A percentile compares a stretch with the other conserved stretches of the same genome.
phyloP scores from a whole-genome alignment of 768 basidiomycete species.

The Termitomyces sp. region DNA sequence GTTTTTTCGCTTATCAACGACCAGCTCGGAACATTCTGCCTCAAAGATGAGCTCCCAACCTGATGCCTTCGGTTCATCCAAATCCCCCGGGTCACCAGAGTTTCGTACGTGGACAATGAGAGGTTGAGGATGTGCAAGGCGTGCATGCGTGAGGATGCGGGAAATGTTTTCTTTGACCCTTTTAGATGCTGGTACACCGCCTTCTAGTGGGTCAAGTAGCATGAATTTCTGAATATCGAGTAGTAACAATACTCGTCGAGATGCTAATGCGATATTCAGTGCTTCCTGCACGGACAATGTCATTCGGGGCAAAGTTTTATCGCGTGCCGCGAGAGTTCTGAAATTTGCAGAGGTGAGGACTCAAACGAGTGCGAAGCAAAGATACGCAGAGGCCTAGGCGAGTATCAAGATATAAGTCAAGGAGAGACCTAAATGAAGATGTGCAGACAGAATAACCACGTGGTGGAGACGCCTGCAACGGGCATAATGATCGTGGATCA shows the following conservation, averaged over 20 bases:
- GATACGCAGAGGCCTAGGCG: background rate
- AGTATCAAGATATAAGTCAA: background rate
- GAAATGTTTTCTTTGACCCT: constrained; percentile 41
- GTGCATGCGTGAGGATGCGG: constrained; percentile 43
- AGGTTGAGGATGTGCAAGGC: constrained; percentile 40
- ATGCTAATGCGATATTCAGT: constrained; percentile 9
- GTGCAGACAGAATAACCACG: background rate
- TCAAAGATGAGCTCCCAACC: constrained; percentile 61
- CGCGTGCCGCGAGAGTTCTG: too few relatives aligned
- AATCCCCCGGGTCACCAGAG: constrained; percentile 52
- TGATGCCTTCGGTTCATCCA: constrained; percentile 47
- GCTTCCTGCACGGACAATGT: constrained; percentile 1
- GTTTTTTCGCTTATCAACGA: constrained; percentile 65
- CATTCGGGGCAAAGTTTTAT: background rate
- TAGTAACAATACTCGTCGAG: constrained; percentile 46
- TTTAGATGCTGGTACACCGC: constrained; percentile 43
- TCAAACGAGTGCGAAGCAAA: background rate
- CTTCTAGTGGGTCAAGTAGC: constrained; percentile 36
- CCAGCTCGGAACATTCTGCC: constrained; percentile 42
- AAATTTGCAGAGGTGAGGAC: too few relatives aligned
- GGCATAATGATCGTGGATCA: background rate
- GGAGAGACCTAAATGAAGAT: background rate
- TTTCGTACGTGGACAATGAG: constrained; percentile 67
- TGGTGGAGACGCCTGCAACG: background rate
- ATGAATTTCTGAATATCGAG: constrained; percentile 52